phyloP scores from a whole-genome alignment of 2,329 filamentous ascomycete genomes.

The Pezicula rhizophila region DNA sequence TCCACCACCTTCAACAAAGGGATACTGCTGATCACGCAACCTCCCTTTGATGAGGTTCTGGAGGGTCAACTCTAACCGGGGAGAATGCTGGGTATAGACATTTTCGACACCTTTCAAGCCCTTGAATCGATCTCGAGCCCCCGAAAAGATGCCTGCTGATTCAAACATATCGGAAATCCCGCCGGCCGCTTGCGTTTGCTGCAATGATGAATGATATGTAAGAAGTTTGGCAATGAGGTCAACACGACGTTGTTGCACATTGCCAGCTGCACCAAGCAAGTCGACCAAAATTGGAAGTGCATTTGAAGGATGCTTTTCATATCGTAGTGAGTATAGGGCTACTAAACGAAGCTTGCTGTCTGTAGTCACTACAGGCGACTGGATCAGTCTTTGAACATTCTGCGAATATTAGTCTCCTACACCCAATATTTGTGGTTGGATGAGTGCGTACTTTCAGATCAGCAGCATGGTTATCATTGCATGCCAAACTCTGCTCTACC shows the following conservation, averaged over 20 bases:
- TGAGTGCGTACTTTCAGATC: constrained; percentile 72
- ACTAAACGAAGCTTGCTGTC: constrained; percentile 86
- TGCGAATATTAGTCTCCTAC: constrained; percentile 32
- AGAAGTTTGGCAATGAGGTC: constrained; percentile 78
- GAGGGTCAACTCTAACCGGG: constrained; percentile 76
- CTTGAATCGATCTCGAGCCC: constrained; percentile 81
- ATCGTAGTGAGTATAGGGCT: constrained; percentile 89
- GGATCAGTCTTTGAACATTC: constrained; percentile 81
- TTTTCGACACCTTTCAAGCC: constrained; percentile 97
- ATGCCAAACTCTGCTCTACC: constrained; percentile 91
- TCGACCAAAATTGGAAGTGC: constrained; percentile 81
- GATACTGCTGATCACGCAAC: constrained; percentile 80
- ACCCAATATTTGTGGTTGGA: background rate
- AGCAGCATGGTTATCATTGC: constrained; percentile 87
- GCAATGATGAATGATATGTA: constrained; percentile 79
- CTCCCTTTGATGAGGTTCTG: constrained; percentile 92
- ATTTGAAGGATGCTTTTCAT: constrained; percentile 80
- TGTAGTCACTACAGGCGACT: constrained; percentile 67
- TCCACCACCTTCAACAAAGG: constrained; percentile 84
- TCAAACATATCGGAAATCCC: constrained; percentile 92
- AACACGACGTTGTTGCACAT: constrained; percentile 68
- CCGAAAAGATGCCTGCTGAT: constrained; percentile 82
- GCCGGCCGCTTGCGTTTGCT: constrained; percentile 66
- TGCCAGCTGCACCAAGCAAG: constrained; percentile 76
- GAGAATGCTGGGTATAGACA: constrained; percentile 96